Base-by-base conservation (phyloP, 2,329 filamentous ascomycete genomes). In the Penicillium sp. region DNA sequence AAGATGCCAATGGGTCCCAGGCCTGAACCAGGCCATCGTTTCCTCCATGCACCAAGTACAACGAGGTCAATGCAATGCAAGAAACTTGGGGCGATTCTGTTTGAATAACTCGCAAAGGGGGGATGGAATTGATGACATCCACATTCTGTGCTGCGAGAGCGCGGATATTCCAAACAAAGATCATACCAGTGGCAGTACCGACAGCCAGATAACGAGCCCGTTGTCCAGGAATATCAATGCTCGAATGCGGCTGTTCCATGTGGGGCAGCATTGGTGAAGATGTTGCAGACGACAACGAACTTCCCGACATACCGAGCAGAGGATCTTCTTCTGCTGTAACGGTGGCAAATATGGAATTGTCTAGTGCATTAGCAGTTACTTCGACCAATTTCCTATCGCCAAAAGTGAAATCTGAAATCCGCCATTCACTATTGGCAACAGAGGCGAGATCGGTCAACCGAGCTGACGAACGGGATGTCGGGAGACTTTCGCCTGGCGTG, bases 11-110 rank as follows among this genome's bases (percentile, higher is more conserved):
- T n/a, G 90, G 90, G 76, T 99, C 94, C 94, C 94, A 99, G 5
- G 92, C 90, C 72, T 97, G 94, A 4, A 96, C 93, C 3, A 97
- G 83, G 1, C 94, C 93, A 74, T 99, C 94, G 62, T 90, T 96
- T 23, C 94, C 94, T 46, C 94, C 94, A 70, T 96, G 91, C 6
- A 97, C 89, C 14, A 99, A 76, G 68, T 96, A 95, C 14, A 99
- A 79, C 1, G 91, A 89, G 1, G 92, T 91, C 43, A 96, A 72
- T 5, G 89, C 94, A 14, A 99, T 74, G 56, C 87, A 91, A 0
- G 92, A 90, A 16, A 97, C 87, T 68, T 91, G 84, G 0, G 93
- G 92, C 0, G 93, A 97, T 42, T 96, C 91, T 0, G 94, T 97
- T 65, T 92, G 86, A 42, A 97, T 92, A 47, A 89, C 81, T 24